Evolutionary conservation across 1,139 yeast species (phyloP).

Genomic region (Magnusiomyces tetraspermus): DNA sequence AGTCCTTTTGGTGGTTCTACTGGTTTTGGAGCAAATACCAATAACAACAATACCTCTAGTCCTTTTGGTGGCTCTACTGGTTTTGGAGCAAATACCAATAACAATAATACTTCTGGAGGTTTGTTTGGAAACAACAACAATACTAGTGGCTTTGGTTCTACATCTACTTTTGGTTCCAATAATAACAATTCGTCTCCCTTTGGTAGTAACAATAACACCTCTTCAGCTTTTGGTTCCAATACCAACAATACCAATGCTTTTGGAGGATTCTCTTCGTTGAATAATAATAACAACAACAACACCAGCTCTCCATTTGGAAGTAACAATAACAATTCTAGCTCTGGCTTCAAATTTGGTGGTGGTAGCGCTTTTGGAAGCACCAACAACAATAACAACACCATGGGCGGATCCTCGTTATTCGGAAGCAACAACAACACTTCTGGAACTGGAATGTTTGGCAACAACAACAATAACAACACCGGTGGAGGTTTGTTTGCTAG

Average conservation of each 20-base stretch:
- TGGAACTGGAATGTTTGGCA: conserved; percentile 10
- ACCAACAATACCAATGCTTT: conserved; percentile 7
- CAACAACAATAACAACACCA: conserved; percentile 6
- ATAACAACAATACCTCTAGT: not conserved
- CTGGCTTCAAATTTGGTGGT: not conserved
- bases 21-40: conserved; percentile 3
- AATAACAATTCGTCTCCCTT: not conserved
- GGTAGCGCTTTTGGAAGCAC: conserved; percentile 14
- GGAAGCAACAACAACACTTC: conserved; percentile 2
- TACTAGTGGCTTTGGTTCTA: conserved; percentile 1
- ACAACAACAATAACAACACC: conserved; percentile 16
- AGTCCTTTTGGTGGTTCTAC: conserved; percentile 7
- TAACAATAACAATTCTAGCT: conserved; percentile 14
- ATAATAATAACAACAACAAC: conserved; percentile 7
- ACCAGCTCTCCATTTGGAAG: conserved; percentile 18
- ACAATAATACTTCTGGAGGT: conserved; percentile 27
- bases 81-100: conserved; percentile 8
- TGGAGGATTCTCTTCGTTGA: conserved; percentile 13
- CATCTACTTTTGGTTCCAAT: not conserved
- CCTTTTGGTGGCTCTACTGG: conserved; percentile 3
- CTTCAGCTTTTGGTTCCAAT: conserved; percentile 3
- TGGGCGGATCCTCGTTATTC: conserved; percentile 1
- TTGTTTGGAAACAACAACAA: conserved; percentile 21
- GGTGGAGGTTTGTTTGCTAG: conserved; percentile 2
- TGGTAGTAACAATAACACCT: not conserved